Conservation (phyloP, 1,284 basidiomycete species). For the Puccinia horiana region DNA sequence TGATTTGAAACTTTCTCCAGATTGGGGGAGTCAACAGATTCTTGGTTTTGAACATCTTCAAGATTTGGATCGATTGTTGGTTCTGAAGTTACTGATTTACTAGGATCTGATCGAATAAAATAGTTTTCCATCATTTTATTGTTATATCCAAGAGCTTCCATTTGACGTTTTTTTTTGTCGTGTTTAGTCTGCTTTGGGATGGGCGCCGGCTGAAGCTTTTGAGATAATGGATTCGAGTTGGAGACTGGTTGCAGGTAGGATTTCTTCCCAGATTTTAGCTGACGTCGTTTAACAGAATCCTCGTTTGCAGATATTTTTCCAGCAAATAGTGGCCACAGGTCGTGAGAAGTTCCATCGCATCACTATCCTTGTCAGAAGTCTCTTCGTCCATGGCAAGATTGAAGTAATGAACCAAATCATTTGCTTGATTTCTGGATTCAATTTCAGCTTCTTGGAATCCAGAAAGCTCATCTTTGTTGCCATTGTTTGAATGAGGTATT, state of each 20-base stretch:
- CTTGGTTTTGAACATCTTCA: too few relatives aligned
- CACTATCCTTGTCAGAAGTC: constrained; percentile 1
- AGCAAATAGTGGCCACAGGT: background rate
- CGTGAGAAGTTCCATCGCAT: background rate
- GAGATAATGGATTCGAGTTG: background rate
- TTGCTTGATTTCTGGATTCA: too few relatives aligned
- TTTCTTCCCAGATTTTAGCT: background rate
- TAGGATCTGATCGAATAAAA: background rate
- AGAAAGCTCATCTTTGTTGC: too few relatives aligned
- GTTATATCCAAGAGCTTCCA: background rate
- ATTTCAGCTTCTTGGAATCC: too few relatives aligned
- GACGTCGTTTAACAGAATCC: background rate
- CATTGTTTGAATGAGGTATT: too few relatives aligned
- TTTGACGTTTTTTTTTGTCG: background rate
- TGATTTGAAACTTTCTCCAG: too few relatives aligned
- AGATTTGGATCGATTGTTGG: background rate
- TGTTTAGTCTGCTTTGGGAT: background rate
- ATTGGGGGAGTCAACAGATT: background rate
- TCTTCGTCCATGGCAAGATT: background rate
- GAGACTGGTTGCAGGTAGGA: background rate
- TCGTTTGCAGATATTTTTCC: background rate
- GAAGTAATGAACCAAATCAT: background rate
- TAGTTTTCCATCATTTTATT: background rate
- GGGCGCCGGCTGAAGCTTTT: background rate
- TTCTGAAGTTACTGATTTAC: background rate